Evolutionary conservation across 768 basidiomycete genomes (phyloP).

Genomic region (Phylloporus sp.): DNA sequence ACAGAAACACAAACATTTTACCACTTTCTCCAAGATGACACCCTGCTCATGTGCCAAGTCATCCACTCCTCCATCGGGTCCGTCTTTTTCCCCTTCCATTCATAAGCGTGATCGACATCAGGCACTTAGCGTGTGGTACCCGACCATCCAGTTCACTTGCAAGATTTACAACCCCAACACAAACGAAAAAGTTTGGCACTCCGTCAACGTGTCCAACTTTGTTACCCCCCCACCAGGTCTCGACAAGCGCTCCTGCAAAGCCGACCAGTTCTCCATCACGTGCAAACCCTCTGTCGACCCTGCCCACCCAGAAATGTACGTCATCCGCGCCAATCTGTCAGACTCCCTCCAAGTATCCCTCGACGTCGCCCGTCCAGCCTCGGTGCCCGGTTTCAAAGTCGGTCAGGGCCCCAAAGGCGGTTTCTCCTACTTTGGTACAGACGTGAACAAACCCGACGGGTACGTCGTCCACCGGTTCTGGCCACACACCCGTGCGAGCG

Average conservation of each 20-base stretch:
- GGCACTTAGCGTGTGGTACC: constrained; percentile 74
- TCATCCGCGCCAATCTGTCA: constrained; percentile 72
- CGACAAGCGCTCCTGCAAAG: constrained; percentile 83
- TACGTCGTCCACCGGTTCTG: constrained; percentile 91
- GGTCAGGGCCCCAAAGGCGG: constrained; percentile 88
- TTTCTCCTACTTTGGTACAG: constrained; percentile 78
- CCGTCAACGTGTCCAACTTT: constrained; percentile 79
- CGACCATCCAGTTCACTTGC: constrained; percentile 91
- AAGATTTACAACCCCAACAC: constrained; percentile 80
- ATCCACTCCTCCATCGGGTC: constrained; percentile 89
- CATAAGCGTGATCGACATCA: constrained; percentile 5
- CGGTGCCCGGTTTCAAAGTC: constrained; percentile 84
- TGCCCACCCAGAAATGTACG: constrained; percentile 72
- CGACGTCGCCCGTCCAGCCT: constrained; percentile 60
- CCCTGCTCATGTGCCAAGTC: constrained; percentile 72
- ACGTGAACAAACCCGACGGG: constrained; percentile 65
- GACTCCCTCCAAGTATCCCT: constrained; percentile 78
- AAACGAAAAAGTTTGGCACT: constrained; percentile 76
- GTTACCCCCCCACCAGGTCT: constrained; percentile 65
- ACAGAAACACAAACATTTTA: constrained; percentile 93
- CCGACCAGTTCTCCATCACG: constrained; percentile 78
- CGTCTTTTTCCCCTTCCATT: constrained; percentile 29
- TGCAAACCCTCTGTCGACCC: constrained; percentile 49
- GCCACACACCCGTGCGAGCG: constrained; percentile 61
- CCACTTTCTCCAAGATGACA: constrained; percentile 73